A percentile compares a stretch with the other conserved stretches of the same genome.
Evolutionary conservation across 108 stramenopile species (phyloP).

Genomic region (Pseudonitzschia multiseries): DNA sequence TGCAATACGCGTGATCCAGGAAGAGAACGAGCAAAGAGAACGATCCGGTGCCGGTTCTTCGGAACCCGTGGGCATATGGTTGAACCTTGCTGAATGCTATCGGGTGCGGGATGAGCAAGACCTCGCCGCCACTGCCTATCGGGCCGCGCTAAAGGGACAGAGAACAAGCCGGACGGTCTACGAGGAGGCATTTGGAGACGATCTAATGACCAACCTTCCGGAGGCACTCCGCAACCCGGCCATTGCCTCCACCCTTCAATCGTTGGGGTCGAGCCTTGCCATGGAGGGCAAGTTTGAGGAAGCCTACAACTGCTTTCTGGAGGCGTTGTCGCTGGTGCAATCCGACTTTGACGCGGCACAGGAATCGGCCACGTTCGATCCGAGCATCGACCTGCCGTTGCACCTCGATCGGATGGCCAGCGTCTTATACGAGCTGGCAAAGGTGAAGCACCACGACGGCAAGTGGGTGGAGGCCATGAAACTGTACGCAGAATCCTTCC

Average conservation of each 20-base stretch:
- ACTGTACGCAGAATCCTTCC: constrained; percentile 37
- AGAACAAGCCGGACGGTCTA: constrained; percentile 18
- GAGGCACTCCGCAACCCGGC: constrained; percentile 16
- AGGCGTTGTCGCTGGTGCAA: constrained; percentile 34
- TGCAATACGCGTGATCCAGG: constrained; percentile 26
- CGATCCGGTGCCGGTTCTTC: constrained; percentile 10
- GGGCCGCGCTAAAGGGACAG: constrained; percentile 32
- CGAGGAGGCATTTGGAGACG: constrained; percentile 1
- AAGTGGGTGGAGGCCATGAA: constrained; percentile 33
- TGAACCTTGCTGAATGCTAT: constrained; percentile 41
- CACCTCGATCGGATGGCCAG: constrained; percentile 42
- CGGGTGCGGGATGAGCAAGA: constrained; percentile 12
- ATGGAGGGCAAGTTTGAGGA: constrained; percentile 17
- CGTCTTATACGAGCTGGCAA: constrained; percentile 36
- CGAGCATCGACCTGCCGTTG: constrained; percentile 19
- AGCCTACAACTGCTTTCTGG: constrained; percentile 24
- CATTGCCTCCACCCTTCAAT: constrained; percentile 31
- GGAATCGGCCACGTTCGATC: neutral
- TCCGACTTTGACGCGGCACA: constrained; percentile 9
- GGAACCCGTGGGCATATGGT: constrained; percentile 33
- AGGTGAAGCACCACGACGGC: constrained; percentile 27
- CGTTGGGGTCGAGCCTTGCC: constrained; percentile 31
- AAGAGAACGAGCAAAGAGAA: neutral
- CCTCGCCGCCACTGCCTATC: constrained; percentile 20
- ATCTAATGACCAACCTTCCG: neutral